These are phyloP conservation scores for Chrysanthemum makinoi DNA, from an alignment of 129 eudicot species.

Conservation along the genomic window DNA sequence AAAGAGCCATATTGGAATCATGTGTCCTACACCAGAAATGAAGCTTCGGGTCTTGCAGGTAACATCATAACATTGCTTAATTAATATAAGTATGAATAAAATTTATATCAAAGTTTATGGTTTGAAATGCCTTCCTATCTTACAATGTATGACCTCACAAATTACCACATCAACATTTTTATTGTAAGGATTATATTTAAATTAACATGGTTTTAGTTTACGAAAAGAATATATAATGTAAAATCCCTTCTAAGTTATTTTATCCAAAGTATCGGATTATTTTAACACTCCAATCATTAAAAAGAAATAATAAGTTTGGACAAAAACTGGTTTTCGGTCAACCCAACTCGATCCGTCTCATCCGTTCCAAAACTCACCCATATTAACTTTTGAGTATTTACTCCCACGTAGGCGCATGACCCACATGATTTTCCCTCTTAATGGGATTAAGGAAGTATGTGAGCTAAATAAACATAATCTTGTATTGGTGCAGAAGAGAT, in stretches of 20 bases:
- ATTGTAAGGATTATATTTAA: too few species aligned
- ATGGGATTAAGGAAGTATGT: neutral
- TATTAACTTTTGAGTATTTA: neutral
- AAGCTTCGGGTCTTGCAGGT: constrained; percentile 76
- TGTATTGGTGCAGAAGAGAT: constrained; percentile 32
- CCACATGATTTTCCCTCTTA: neutral
- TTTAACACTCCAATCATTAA: neutral
- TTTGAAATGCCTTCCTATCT: neutral
- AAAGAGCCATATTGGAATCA: constrained; percentile 66
- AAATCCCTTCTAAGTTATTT: too few species aligned
- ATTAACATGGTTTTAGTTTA: neutral
- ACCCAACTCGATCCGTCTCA: neutral
- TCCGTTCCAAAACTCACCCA: neutral
- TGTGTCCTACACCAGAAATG: constrained; percentile 74
- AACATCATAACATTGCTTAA: neutral
- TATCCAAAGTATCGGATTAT: too few species aligned
- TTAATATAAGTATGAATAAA: neutral
- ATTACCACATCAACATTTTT: too few species aligned
- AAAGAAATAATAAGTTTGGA: too few species aligned
- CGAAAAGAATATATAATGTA: too few species aligned
- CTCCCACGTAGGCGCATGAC: neutral
- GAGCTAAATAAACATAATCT: neutral
- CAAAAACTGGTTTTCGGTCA: too few species aligned
- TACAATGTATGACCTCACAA: neutral
- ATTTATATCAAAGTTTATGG: neutral